A percentile compares a stretch with the other conserved stretches of the same genome.
These are phyloP conservation scores for Lactarius sp. DNA, from an alignment of 768 basidiomycete species.

Conservation along the genomic window DNA sequence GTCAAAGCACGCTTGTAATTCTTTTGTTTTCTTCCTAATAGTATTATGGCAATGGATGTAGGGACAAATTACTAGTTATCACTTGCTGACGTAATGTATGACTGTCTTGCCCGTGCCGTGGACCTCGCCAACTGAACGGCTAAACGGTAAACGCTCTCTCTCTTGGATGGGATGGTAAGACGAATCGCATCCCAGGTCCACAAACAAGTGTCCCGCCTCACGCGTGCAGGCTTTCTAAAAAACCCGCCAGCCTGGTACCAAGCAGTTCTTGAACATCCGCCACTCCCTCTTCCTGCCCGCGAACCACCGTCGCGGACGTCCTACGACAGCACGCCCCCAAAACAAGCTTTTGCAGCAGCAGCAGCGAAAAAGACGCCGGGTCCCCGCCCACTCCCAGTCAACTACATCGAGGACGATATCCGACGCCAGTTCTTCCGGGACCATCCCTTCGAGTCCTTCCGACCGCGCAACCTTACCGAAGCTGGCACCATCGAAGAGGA, in stretches of 20 bases:
- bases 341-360: constrained; percentile 9
- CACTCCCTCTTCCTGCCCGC: constrained; percentile 77
- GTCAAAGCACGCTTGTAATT: constrained; percentile 10
- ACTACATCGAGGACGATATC: constrained; percentile 80
- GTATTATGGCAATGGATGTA: too few species aligned
- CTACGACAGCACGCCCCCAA: constrained; percentile 41
- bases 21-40: too few species aligned
- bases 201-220: constrained; percentile 76
- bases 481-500: constrained; percentile 49
- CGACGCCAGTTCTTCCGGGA: constrained; percentile 91
- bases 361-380: constrained; percentile 10
- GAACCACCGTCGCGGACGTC: constrained; percentile 53
- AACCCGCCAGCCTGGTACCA: constrained; percentile 77
- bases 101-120: too few species aligned
- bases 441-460: constrained; percentile 93
- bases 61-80: too few species aligned
- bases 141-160: neutral
- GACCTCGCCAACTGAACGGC: too few species aligned
- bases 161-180: constrained; percentile 52
- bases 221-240: constrained; percentile 58
- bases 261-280: constrained; percentile 84
- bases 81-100: constrained; percentile 11
- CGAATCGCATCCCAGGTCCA: constrained; percentile 86
- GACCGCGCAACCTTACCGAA: constrained; percentile 75
- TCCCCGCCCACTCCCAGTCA: constrained; percentile 49